These are phyloP conservation scores for Punctularia strigosozonata DNA, from an alignment of 768 basidiomycete species.

Conservation along the genomic window DNA sequence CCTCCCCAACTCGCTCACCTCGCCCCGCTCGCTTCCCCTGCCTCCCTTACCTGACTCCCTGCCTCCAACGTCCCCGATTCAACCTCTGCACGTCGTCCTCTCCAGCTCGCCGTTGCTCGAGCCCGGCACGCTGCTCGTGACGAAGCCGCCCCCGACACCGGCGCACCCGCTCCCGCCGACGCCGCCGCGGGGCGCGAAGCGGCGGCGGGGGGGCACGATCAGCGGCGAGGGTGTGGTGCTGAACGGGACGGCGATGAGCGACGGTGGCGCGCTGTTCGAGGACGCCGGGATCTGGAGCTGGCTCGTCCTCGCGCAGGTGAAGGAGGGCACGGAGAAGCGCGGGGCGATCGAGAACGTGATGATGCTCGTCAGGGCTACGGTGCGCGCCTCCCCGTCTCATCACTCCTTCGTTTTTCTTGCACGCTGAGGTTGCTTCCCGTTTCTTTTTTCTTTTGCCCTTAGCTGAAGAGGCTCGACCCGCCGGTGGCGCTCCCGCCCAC, in stretches of 20 bases:
- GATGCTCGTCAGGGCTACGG: slow-evolving; percentile 57
- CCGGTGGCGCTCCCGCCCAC: slow-evolving; percentile 54
- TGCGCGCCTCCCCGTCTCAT: slow-evolving; percentile 21
- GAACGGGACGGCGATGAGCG: slow-evolving; percentile 56
- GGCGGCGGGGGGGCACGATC: not conserved
- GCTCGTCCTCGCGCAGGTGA: slow-evolving; percentile 69
- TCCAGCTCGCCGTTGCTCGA: slow-evolving; percentile 60
- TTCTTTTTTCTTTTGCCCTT: not conserved
- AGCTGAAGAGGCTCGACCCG: slow-evolving; percentile 51
- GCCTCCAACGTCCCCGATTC: slow-evolving; percentile 39
- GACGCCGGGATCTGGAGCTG: slow-evolving; percentile 63
- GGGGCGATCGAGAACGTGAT: slow-evolving; percentile 71
- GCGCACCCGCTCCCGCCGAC: slow-evolving; percentile 52
- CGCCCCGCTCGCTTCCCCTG: slow-evolving; percentile 3
- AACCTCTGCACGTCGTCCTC: slow-evolving; percentile 45
- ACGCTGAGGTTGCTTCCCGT: not conserved
- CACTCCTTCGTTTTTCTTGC: not conserved
- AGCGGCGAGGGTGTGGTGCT: slow-evolving; percentile 37
- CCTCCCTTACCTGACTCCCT: slow-evolving; percentile 39
- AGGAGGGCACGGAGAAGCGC: slow-evolving; percentile 72
- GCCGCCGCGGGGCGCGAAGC: slow-evolving; percentile 25
- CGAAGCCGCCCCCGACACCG: slow-evolving; percentile 34
- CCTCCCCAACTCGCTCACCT: not conserved
- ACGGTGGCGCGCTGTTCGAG: slow-evolving; percentile 44
- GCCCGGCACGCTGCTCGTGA: slow-evolving; percentile 39